A percentile compares a stretch with the other conserved stretches of the same genome.
phyloP scores from a whole-genome alignment of 2,329 filamentous ascomycete genomes.

The Akanthomyces lecanii region DNA sequence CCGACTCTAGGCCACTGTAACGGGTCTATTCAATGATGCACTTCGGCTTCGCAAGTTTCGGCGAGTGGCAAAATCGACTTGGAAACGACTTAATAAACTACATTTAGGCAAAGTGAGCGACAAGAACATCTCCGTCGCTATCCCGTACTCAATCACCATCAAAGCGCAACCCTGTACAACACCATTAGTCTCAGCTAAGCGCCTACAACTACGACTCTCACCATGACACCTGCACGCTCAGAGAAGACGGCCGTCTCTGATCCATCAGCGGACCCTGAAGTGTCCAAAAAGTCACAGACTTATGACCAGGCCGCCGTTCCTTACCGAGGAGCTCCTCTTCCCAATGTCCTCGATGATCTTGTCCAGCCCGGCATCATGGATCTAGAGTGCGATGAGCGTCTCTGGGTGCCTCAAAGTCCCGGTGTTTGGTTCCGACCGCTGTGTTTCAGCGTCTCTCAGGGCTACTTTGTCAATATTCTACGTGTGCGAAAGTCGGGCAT shows the following conservation, averaged over 20 bases:
- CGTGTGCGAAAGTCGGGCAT: constrained; percentile 30
- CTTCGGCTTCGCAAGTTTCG: neutral
- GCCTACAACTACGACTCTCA: neutral
- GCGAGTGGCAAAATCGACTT: neutral
- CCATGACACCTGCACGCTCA: neutral
- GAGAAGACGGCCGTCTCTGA: neutral
- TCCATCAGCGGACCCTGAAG: neutral
- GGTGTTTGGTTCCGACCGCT: constrained; percentile 31
- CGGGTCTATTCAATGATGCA: neutral
- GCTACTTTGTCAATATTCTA: constrained; percentile 32
- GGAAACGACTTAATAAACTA: neutral
- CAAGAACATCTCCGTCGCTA: neutral
- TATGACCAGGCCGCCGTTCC: constrained; percentile 18
- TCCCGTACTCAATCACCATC: neutral
- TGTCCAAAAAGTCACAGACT: neutral
- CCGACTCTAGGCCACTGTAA: neutral
- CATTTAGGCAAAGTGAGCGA: neutral
- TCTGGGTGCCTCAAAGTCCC: constrained; percentile 30
- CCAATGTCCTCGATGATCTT: constrained; percentile 23
- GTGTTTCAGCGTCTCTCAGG: constrained; percentile 27
- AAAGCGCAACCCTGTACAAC: neutral
- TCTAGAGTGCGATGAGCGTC: constrained; percentile 27
- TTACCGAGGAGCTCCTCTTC: constrained; percentile 24
- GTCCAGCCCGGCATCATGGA: constrained; percentile 26
- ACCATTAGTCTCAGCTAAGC: neutral